A percentile compares a stretch with the other conserved stretches of the same genome.
Evolutionary conservation across 2,329 filamentous ascomycete species (phyloP).

Genomic region (Lachnellula hyalina): DNA sequence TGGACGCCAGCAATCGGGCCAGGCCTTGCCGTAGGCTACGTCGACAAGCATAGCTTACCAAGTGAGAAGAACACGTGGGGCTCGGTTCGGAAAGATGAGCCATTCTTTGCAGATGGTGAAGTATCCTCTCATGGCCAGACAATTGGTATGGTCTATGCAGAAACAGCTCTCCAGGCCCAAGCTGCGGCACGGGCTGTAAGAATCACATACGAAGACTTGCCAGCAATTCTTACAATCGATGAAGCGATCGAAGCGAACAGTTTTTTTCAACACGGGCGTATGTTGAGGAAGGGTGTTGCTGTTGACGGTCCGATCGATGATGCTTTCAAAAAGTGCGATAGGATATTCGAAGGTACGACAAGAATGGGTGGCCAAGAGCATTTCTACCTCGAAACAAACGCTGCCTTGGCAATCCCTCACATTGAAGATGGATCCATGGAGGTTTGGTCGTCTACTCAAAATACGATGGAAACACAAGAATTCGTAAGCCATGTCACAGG

Average conservation of each 20-base stretch:
- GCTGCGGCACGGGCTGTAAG: slow-evolving; percentile 79
- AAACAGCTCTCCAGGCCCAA: slow-evolving; percentile 69
- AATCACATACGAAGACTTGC: slow-evolving; percentile 85
- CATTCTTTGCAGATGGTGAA: slow-evolving; percentile 87
- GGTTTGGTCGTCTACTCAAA: slow-evolving; percentile 87
- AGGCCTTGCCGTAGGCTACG: slow-evolving; percentile 78
- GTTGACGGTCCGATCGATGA: slow-evolving; percentile 44
- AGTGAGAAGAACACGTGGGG: slow-evolving; percentile 87
- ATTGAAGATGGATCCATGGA: slow-evolving; percentile 93
- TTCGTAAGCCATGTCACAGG: slow-evolving; percentile 78
- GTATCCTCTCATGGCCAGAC: slow-evolving; percentile 89
- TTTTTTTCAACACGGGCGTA: slow-evolving; percentile 76
- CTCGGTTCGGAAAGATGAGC: slow-evolving; percentile 75
- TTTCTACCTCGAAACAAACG: slow-evolving; percentile 94
- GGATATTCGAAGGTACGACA: slow-evolving; percentile 75
- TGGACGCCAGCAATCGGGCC: slow-evolving; percentile 71
- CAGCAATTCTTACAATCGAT: slow-evolving; percentile 87
- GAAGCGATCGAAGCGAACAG: slow-evolving; percentile 89
- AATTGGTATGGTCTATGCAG: slow-evolving; percentile 84
- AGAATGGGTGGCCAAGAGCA: slow-evolving; percentile 97
- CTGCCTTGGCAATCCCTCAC: slow-evolving; percentile 79
- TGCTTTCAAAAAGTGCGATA: slow-evolving; percentile 72
- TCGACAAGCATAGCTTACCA: slow-evolving; percentile 74
- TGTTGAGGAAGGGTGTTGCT: slow-evolving; percentile 75
- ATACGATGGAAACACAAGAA: slow-evolving; percentile 84